Conservation (phyloP, 352 stramenopile species). For the Phytopythium delawarense region DNA sequence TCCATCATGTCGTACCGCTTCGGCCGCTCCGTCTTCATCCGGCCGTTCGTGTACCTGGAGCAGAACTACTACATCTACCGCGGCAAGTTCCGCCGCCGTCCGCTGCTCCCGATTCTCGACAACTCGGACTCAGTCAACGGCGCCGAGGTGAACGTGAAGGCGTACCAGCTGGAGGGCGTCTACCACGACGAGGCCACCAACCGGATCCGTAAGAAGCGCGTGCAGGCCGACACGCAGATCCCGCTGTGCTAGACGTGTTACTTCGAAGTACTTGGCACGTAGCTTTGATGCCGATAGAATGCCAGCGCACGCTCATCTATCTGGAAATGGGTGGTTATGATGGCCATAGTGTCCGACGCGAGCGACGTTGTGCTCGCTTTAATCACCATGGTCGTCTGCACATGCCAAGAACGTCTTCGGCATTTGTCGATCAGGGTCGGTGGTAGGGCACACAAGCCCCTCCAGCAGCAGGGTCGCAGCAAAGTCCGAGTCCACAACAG, state of each 20-base stretch:
- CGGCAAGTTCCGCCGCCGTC: conserved; percentile 13
- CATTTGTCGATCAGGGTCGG: no score
- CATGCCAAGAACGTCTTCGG: no score
- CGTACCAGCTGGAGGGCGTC: conserved; percentile 14
- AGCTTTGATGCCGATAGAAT: no score
- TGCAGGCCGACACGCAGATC: conserved; percentile 13
- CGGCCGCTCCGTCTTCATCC: conserved; percentile 18
- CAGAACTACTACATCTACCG: conserved; percentile 23
- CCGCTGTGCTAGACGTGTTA: conserved; percentile 9
- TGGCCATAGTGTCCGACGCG: no score
- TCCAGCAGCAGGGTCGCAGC: no score
- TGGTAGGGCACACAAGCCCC: no score
- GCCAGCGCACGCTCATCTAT: no score
- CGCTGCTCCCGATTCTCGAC: conserved; percentile 11
- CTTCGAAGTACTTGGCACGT: no score
- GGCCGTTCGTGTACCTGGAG: conserved; percentile 21
- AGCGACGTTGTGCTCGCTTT: no score
- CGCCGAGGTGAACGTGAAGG: conserved; percentile 12
- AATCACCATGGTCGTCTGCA: no score
- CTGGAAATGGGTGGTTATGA: no score
- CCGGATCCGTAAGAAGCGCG: conserved; percentile 10
- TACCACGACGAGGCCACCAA: conserved; percentile 14
- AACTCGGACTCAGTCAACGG: conserved; percentile 8
- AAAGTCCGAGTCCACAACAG: no score
- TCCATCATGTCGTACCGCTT: conserved; percentile 19